phyloP scores from a whole-genome alignment of 768 basidiomycete genomes.

The Hydnomerulius pinastri region DNA sequence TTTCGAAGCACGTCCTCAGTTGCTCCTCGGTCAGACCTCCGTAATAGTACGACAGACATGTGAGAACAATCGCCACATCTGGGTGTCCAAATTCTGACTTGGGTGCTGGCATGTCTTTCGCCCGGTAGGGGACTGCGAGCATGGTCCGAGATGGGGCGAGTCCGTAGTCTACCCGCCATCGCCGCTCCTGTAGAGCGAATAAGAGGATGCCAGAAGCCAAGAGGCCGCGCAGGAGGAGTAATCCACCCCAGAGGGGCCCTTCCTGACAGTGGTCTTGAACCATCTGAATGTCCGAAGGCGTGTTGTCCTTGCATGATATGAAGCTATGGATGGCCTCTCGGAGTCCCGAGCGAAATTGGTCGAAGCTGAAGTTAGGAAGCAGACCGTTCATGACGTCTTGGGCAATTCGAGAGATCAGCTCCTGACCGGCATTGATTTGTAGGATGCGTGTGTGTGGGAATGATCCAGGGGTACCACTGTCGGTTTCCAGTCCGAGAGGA shows the following conservation, averaged over 20 bases:
- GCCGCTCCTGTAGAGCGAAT: slow-evolving; percentile 23
- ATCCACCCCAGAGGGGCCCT: slow-evolving; percentile 6
- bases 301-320: slow-evolving; percentile 2
- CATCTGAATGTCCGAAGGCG: neutral
- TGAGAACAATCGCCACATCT: slow-evolving; percentile 24
- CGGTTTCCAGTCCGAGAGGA: slow-evolving; percentile 20
- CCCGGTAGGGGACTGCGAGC: slow-evolving; percentile 31
- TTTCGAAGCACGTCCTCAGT: slow-evolving; percentile 18
- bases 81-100: slow-evolving; percentile 31
- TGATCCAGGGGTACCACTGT: slow-evolving; percentile 9
- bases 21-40: slow-evolving; percentile 21
- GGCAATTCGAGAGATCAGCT: slow-evolving; percentile 10
- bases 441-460: slow-evolving; percentile 27
- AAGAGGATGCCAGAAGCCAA: slow-evolving; percentile 24
- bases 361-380: slow-evolving; percentile 10
- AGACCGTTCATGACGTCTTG: slow-evolving; percentile 10
- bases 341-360: neutral
- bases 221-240: slow-evolving; percentile 28
- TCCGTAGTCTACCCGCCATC: slow-evolving; percentile 32
- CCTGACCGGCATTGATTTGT: slow-evolving; percentile 4
- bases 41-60: no score
- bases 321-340: slow-evolving; percentile 7
- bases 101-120: slow-evolving; percentile 27
- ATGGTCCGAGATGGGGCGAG: no score
- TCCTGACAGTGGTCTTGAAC: slow-evolving; percentile 2